Evolutionary conservation across 306 rosid genomes (phyloP), one percentile per base, ranked within the genome.

Genomic region (Castanospermum australe): DNA sequence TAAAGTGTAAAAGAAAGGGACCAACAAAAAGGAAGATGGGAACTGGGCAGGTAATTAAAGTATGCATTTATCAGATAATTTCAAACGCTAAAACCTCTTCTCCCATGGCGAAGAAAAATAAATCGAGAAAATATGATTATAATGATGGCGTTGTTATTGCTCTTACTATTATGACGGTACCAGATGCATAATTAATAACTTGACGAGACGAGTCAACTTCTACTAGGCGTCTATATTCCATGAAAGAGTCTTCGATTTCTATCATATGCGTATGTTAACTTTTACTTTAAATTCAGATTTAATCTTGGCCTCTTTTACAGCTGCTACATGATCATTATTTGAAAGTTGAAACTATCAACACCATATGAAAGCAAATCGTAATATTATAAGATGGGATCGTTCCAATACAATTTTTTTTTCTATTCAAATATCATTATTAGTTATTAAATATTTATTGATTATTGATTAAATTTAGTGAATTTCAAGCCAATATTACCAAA

Each of bases 81-180:
- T 30, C 25, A 18, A 18, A 32, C 17, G 50, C 66, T 71, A 79
- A 60, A 74, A n/a, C 30, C 69, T 4, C 30, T 32, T 54, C 83
- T 48, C 64, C 68, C 71, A 57, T 14, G 47, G 56, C 6, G 10
- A 6, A 67, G 25, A 39, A 14, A 35, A 68, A 42, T 17, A 21
- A 57, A 52, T 33, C 14, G 10, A 33, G 17, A 67, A 70, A 15
- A 24, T 9, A 59, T 71, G 45, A 48, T 17, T 52, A 48, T 25
- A 60, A 76, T 22, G 24, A 78, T 52, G 77, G 55, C 75, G 77
- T 67, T 65, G 30, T 66, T 51, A 81, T 84, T 69, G 74, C 57
- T 79, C 67, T 71, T 71, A 20, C 71, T 47, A 38, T 35, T 55
- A 18, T 39, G 56, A 15, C 44, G 39, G 7, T 10, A 65, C 11